These are phyloP conservation scores for Didymella lethalis DNA, from an alignment of 2,329 filamentous ascomycete genomes.

Conservation along the genomic window DNA sequence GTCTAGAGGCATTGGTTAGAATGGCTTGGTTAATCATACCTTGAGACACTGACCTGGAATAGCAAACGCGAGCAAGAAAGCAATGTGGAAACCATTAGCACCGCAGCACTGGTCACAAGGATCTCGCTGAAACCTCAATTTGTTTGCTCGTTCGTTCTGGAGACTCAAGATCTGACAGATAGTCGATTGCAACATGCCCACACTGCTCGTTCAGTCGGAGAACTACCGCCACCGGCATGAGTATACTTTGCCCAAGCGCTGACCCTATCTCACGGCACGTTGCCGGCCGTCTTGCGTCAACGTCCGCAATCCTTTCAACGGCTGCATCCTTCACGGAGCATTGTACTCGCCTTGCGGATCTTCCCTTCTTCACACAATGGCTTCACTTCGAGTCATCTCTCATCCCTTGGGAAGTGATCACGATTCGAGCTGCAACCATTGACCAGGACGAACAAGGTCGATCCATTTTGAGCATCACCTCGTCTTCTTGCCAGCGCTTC, in stretches of 20 bases:
- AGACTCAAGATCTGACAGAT: neutral
- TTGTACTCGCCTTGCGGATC: constrained; percentile 10
- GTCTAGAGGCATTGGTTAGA: neutral
- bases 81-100: neutral
- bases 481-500: constrained; percentile 6
- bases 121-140: neutral
- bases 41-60: neutral
- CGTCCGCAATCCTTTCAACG: neutral
- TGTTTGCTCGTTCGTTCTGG: neutral
- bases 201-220: neutral
- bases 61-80: neutral
- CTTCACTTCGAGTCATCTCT: constrained; percentile 4
- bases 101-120: neutral
- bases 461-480: neutral
- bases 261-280: neutral
- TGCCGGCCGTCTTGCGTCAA: neutral
- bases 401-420: neutral
- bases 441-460: neutral
- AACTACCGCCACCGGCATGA: neutral
- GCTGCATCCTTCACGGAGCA: neutral
- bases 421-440: neutral
- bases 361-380: neutral
- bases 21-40: neutral
- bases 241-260: neutral
- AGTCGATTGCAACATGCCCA: neutral